Evolutionary conservation across 257 asterid species (phyloP).

Genomic region (Solanum lycopersicoides): DNA sequence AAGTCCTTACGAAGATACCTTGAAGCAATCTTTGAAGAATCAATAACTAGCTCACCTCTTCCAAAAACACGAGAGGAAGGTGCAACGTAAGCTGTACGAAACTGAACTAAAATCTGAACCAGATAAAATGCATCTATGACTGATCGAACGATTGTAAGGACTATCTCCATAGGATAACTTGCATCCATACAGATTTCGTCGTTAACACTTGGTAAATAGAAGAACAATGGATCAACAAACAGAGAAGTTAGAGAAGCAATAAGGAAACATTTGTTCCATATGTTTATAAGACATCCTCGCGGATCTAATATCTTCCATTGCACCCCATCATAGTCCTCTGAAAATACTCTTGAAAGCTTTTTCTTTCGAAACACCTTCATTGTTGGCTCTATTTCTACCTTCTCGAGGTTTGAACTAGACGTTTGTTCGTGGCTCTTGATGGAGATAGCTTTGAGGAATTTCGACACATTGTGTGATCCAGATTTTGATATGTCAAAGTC

Average conservation of each 20-base stretch:
- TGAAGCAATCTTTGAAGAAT: slow-evolving; percentile 42
- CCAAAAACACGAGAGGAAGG: slow-evolving; percentile 73
- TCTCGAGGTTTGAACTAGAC: neutral
- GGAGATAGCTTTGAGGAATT: neutral
- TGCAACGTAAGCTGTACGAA: slow-evolving; percentile 56
- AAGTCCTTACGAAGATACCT: slow-evolving; percentile 42
- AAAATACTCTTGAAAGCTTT: slow-evolving; percentile 53
- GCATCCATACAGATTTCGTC: slow-evolving; percentile 42
- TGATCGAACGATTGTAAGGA: slow-evolving; percentile 41
- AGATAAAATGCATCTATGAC: slow-evolving; percentile 36
- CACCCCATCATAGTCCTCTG: slow-evolving; percentile 44
- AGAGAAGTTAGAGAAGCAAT: slow-evolving; percentile 43
- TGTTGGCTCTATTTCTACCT: neutral
- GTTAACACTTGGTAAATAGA: slow-evolving; percentile 39
- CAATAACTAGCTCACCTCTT: slow-evolving; percentile 61
- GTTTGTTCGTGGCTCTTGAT: neutral
- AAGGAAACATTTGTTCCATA: slow-evolving; percentile 49
- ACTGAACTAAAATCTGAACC: slow-evolving; percentile 34
- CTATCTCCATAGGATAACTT: slow-evolving; percentile 29
- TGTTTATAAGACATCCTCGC: slow-evolving; percentile 32
- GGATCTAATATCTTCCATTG: slow-evolving; percentile 54
- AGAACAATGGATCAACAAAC: slow-evolving; percentile 57
- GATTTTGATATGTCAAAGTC: slow-evolving; percentile 18
- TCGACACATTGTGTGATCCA: neutral
- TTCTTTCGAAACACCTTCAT: slow-evolving; percentile 17